Evolutionary conservation across 140 eudicot species (phyloP).

Genomic region (Ambrosia hybrid): DNA sequence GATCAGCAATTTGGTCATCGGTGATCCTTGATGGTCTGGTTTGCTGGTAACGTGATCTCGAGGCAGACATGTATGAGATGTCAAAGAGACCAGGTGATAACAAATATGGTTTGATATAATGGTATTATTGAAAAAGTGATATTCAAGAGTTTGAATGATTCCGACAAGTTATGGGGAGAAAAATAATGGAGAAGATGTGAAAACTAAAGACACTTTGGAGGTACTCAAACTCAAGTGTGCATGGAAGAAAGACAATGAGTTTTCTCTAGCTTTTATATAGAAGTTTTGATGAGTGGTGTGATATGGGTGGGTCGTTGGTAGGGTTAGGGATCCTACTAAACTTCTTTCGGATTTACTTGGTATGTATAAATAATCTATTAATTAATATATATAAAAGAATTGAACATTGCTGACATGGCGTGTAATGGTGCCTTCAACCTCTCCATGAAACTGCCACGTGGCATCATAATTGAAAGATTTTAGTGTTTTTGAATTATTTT

Average conservation of each 20-base stretch:
- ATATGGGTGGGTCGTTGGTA: background rate
- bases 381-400: no score
- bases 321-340: background rate
- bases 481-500: no score
- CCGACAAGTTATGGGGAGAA: slow-evolving; percentile 31
- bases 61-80: slow-evolving; percentile 55
- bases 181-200: slow-evolving; percentile 21
- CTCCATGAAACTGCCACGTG: no score
- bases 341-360: no score
- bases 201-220: slow-evolving; percentile 15
- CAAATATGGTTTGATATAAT: background rate
- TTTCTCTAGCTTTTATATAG: slow-evolving; percentile 17
- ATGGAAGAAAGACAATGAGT: slow-evolving; percentile 9
- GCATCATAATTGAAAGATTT: no score
- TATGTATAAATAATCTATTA: no score
- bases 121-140: background rate
- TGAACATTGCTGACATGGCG: no score
- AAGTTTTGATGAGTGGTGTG: slow-evolving; percentile 1
- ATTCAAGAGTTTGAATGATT: slow-evolving; percentile 14
- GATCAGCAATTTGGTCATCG: slow-evolving; percentile 84
- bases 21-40: slow-evolving; percentile 47
- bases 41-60: slow-evolving; percentile 65
- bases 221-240: slow-evolving; percentile 28
- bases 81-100: background rate
- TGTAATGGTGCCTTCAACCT: no score